Conservation (phyloP, 208 protist genomes). For the Trypanosoma vivax region DNA sequence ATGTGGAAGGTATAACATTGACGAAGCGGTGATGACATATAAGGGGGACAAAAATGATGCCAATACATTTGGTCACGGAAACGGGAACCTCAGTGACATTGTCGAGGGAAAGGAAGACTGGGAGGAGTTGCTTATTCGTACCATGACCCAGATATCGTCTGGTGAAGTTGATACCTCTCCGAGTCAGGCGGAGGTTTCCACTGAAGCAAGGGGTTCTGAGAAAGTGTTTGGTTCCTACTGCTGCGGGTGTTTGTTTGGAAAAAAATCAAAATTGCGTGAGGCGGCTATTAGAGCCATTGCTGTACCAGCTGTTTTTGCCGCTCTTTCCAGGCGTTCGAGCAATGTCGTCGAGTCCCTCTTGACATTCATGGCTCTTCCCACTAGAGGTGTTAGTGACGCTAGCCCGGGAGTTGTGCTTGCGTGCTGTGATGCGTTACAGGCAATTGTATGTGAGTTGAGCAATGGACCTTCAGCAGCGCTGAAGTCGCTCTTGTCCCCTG, state of each 20-base stretch:
- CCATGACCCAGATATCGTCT: constrained; percentile 33
- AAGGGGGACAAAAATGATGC: not conserved
- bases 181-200: constrained; percentile 32
- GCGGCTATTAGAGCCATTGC: constrained; percentile 58
- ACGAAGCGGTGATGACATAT: constrained; percentile 10
- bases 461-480: constrained; percentile 14
- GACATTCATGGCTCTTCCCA: constrained; percentile 51
- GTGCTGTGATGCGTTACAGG: constrained; percentile 54
- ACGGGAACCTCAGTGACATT: constrained; percentile 13
- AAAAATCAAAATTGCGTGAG: constrained; percentile 63
- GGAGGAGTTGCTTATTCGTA: constrained; percentile 60
- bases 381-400: constrained; percentile 60
- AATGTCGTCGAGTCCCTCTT: constrained; percentile 42
- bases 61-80: not conserved
- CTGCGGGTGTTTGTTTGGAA: constrained; percentile 61
- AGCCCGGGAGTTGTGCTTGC: constrained; percentile 62
- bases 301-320: constrained; percentile 35
- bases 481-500: constrained; percentile 14
- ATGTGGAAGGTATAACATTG: constrained; percentile 56
- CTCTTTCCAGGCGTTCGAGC: constrained; percentile 35
- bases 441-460: constrained; percentile 40
- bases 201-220: constrained; percentile 35
- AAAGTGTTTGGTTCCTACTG: constrained; percentile 68
- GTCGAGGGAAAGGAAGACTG: constrained; percentile 44
- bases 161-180: constrained; percentile 25